Evolutionary conservation across 495 filamentous ascomycete species (phyloP).

Genomic region (Astrothelium macrocarpum): DNA sequence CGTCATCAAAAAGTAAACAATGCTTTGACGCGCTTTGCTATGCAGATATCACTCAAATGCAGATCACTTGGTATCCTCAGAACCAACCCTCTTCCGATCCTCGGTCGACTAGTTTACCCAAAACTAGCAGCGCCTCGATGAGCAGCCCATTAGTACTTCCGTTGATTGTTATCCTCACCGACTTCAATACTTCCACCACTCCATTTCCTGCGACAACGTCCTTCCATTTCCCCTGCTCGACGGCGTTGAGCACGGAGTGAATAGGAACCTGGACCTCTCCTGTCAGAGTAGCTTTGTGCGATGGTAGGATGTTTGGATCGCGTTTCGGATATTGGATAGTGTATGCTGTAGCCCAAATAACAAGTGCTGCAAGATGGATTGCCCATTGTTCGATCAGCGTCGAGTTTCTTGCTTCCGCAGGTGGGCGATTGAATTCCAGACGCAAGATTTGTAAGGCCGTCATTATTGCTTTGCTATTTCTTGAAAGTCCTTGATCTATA

Average conservation of each 20-base stretch:
- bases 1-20: not conserved
- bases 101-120: conserved; percentile 17
- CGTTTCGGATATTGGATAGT: not conserved
- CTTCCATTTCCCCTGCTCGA: not conserved
- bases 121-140: conserved; percentile 16
- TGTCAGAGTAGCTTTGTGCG: not conserved
- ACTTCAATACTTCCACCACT: conserved; percentile 13
- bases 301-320: not conserved
- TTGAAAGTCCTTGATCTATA: not conserved
- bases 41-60: not conserved
- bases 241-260: not conserved
- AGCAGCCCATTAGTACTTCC: conserved; percentile 16
- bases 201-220: not conserved
- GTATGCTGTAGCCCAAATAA: conserved; percentile 25
- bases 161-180: conserved; percentile 16
- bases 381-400: conserved; percentile 25
- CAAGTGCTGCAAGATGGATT: conserved; percentile 27
- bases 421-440: conserved; percentile 18
- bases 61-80: not conserved
- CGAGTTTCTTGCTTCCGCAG: conserved; percentile 6
- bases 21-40: not conserved
- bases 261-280: not conserved
- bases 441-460: conserved; percentile 20
- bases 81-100: conserved; percentile 21
- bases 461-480: conserved; percentile 20